Evolutionary conservation across 2,329 filamentous ascomycete species (phyloP).

Genomic region (Arachnopeziza araneosa): DNA sequence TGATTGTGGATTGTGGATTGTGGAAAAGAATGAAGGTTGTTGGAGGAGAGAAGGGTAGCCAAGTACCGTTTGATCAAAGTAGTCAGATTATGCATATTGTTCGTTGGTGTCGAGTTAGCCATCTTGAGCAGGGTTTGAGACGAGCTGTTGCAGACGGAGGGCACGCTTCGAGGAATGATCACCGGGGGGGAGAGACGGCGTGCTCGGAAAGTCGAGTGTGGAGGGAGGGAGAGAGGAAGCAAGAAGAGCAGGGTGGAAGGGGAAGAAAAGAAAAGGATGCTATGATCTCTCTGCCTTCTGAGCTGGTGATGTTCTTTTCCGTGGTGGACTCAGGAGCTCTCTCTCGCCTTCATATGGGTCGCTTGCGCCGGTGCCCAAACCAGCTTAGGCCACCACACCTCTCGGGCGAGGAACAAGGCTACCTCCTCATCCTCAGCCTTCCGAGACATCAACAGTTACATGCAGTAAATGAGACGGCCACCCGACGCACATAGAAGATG

Average conservation of each 20-base stretch:
- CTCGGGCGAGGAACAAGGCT: neutral
- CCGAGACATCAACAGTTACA: neutral
- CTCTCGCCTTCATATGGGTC: no score
- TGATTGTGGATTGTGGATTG: constrained; percentile 9
- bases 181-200: constrained; percentile 3
- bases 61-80: constrained; percentile 96
- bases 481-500: constrained; percentile 24
- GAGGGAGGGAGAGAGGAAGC: neutral
- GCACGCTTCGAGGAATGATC: constrained; percentile 19
- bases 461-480: neutral
- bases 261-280: neutral
- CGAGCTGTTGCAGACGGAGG: constrained; percentile 20
- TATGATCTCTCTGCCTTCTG: neutral
- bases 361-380: neutral
- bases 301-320: no score
- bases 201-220: neutral
- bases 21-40: constrained; percentile 5
- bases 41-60: constrained; percentile 15
- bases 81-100: constrained; percentile 92
- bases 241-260: neutral
- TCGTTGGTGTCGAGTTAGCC: constrained; percentile 56
- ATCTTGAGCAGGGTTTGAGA: constrained; percentile 10
- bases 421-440: neutral
- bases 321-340: neutral
- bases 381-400: neutral